Evolutionary conservation across 441 rosid genomes (phyloP), one percentile per base, ranked within the genome.

Genomic region (Adansonia madagascariensis): DNA sequence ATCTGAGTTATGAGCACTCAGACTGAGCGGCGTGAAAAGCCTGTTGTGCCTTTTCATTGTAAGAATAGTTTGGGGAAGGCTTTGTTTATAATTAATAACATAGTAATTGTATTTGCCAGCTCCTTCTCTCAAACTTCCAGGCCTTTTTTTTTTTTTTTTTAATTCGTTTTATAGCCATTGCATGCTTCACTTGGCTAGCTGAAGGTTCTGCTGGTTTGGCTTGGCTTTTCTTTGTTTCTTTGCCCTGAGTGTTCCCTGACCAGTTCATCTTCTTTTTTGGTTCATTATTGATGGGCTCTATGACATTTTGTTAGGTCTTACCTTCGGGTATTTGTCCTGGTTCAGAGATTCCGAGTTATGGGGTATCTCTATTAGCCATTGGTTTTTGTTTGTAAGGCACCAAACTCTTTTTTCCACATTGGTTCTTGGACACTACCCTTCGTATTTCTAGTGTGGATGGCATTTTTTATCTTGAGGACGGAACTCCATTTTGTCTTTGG

Each of bases 41-140:
- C 83, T 46, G 64, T 0, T 56, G 20, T 7, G n/a, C 27, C 27
- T 41, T 31, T 67, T 11, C 3, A 18, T 18, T 44, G 68, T 66
- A 66, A 43, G 9, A 17, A 44, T 27, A 27, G n/a, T 66, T 2
- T 24, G 7, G 4, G 8, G 20, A 59, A 49, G 24, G 59, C 50
- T 59, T 77, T 60, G 79, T 60, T 77, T 74, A 14, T 67, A 41
- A 6, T 41, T 41, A 5, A 41, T 41, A 41, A 7, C 3, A 10
- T 50, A 10, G 63, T 59, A 22, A 55, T 17, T 55, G 63, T 57
- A 20, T 59, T 20, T 9, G 63, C 12, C 63, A 59, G 6, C 63
- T 59, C 35, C 68, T 39, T 64, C 69, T 64, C 69, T 6, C 46
- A 35, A 63, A 63, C 47, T 63, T 35, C 22, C 7, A n/a, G 49